Evolutionary conservation across 805 yeast genomes (phyloP).

Genomic region (Saturnispora kantuleensis): DNA sequence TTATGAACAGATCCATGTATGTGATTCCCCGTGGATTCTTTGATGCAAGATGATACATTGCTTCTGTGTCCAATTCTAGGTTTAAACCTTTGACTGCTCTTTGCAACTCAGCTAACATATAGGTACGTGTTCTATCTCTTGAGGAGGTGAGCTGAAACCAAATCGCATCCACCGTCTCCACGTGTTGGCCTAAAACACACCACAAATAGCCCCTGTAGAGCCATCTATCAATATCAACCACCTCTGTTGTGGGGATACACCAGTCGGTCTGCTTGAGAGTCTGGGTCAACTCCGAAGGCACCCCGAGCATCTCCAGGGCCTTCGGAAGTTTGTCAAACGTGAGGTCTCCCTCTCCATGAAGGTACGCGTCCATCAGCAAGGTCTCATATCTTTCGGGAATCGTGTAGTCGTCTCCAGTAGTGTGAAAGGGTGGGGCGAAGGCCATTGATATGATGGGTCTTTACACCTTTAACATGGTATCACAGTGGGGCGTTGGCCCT

Average conservation of each 20-base stretch:
- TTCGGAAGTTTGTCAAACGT: constrained; percentile 20
- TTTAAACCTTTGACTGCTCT: constrained; percentile 17
- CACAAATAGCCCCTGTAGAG: constrained; percentile 32
- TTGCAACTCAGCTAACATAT: constrained; percentile 11
- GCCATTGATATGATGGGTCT: constrained; percentile 1
- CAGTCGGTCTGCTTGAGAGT: constrained; percentile 2
- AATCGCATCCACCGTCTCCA: constrained; percentile 26
- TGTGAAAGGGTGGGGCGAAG: constrained; percentile 12
- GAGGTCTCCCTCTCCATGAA: constrained; percentile 34
- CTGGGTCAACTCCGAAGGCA: constrained; percentile 8
- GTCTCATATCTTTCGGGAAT: constrained; percentile 38
- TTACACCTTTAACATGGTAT: neutral
- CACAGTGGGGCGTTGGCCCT: constrained; percentile 14
- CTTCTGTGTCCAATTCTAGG: constrained; percentile 26
- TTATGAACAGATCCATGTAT: constrained; percentile 37
- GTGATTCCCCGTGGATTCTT: constrained; percentile 29
- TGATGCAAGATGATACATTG: constrained; percentile 36
- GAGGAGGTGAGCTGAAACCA: constrained; percentile 30
- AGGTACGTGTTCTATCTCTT: neutral
- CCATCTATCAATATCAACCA: constrained; percentile 40
- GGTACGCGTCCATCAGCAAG: constrained; percentile 33
- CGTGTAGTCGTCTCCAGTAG: constrained; percentile 9
- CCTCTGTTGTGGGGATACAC: constrained; percentile 21
- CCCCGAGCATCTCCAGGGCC: constrained; percentile 1
- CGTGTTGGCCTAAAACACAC: constrained; percentile 27